Evolutionary conservation across 805 yeast genomes (phyloP), one percentile per base, ranked within the genome.

Genomic region (Kazachstania martiniae): DNA sequence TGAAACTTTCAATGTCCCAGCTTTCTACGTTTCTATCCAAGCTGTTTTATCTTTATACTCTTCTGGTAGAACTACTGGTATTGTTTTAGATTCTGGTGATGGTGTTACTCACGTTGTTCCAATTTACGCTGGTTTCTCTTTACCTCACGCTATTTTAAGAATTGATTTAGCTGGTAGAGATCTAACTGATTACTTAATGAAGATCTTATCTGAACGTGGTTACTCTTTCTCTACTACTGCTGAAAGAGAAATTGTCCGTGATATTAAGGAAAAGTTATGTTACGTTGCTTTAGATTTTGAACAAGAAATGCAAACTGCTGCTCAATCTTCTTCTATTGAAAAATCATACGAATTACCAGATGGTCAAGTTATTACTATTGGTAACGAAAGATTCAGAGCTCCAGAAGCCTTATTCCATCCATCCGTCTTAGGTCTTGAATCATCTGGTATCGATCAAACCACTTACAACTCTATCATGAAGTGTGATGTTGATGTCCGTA

Each of bases 21-120:
- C 98, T 41, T 87, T 91, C 74, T 91, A 91, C 80, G 96, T 91
- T 51, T 79, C 94, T 55, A 89, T 91, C 63, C 98, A 89, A 73
- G 97, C 98, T 56, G 96, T 89, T 41, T 77, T 91, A 62, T 91
- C 98, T 38, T 75, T 91, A 62, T 91, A 91, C 75, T 86, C 98
- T 37, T 87, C 97, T 47, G 98, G 98, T 75, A 89, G 97, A 82
- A 93, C 97, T 57, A 91, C 98, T 50, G 98, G 98, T 85, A 87
- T 89, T 59, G 98, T 91, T 48, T 77, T 91, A 65, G 98, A 89
- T 74, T 87, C 96, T 47, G 98, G 98, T 79, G 98, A 89, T 64
- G 98, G 98, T 84, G 97, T 91, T 57, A 87, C 97, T 59, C 97
- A 89, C 93, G 95, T 89, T 68, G 98, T 91, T 49, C 98, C 98